phyloP scores from a whole-genome alignment of 805 yeast genomes.

The Candida insectalens region DNA sequence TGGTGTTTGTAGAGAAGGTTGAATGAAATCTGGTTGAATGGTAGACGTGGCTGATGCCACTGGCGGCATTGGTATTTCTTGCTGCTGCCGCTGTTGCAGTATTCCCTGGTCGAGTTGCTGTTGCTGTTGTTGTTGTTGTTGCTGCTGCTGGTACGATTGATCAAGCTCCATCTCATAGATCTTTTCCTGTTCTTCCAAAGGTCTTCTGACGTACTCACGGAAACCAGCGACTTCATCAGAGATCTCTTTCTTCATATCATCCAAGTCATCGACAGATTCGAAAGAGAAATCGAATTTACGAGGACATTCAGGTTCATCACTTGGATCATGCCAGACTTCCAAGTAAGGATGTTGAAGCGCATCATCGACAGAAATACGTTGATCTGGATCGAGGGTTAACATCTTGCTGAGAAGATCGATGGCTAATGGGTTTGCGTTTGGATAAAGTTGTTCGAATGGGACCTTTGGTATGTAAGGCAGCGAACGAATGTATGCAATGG shows the following conservation, averaged over 20 bases:
- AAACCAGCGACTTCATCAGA: slow-evolving; percentile 70
- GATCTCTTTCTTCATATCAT: slow-evolving; percentile 65
- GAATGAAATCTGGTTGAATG: slow-evolving; percentile 15
- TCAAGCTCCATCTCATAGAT: slow-evolving; percentile 10
- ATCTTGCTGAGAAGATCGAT: slow-evolving; percentile 68
- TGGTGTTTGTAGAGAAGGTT: slow-evolving; percentile 31
- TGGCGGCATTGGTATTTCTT: background rate
- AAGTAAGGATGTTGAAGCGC: slow-evolving; percentile 87
- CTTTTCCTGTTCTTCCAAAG: slow-evolving; percentile 10
- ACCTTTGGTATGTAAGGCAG: slow-evolving; percentile 76
- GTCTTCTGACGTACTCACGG: slow-evolving; percentile 62
- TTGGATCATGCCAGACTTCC: slow-evolving; percentile 85
- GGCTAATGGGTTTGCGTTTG: slow-evolving; percentile 81
- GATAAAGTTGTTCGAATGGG: slow-evolving; percentile 63
- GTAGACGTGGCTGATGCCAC: slow-evolving; percentile 3
- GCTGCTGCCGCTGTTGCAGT: slow-evolving; percentile 8
- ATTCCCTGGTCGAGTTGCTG: slow-evolving; percentile 11
- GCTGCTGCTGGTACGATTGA: slow-evolving; percentile 9
- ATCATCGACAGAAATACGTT: slow-evolving; percentile 78
- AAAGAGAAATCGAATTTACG: slow-evolving; percentile 79
- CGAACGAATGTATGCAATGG: slow-evolving; percentile 84
- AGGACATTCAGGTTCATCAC: slow-evolving; percentile 80
- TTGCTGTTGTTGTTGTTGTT: slow-evolving; percentile 10
- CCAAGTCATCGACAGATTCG: slow-evolving; percentile 76
- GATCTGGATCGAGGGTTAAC: slow-evolving; percentile 80